These are phyloP conservation scores for Colletotrichum sp. DNA, from an alignment of 2,329 filamentous ascomycete species.

Conservation along the genomic window DNA sequence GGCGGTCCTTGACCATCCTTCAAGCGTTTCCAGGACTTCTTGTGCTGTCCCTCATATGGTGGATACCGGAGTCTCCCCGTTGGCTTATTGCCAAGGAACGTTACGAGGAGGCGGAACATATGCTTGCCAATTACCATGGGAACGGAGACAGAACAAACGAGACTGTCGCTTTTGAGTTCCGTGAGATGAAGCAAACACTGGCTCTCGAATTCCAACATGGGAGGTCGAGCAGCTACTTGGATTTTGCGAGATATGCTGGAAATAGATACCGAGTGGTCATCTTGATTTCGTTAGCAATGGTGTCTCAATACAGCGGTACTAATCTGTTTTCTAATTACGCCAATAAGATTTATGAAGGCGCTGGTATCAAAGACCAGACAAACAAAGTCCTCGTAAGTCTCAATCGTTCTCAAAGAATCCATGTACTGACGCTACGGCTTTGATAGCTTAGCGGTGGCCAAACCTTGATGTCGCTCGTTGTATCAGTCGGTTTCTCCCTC, in stretches of 20 bases:
- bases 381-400: background rate
- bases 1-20: background rate
- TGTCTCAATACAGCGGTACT: background rate
- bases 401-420: background rate
- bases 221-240: background rate
- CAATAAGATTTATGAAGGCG: background rate
- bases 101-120: slow-evolving; percentile 31
- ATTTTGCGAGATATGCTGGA: background rate
- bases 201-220: background rate
- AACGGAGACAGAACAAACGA: slow-evolving; percentile 48
- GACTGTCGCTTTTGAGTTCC: background rate
- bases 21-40: background rate
- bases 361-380: background rate
- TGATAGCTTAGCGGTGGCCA: background rate
- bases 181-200: background rate
- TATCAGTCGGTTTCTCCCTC: background rate
- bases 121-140: slow-evolving; percentile 48
- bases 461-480: background rate
- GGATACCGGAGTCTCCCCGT: slow-evolving; percentile 34
- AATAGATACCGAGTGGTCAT: background rate
- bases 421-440: background rate
- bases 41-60: slow-evolving; percentile 1
- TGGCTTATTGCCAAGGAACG: slow-evolving; percentile 35
- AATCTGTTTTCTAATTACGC: background rate
- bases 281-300: background rate